These are phyloP conservation scores for Rhododendron ferrugineum DNA, from an alignment of 148 eudicot genomes.

Conservation along the genomic window DNA sequence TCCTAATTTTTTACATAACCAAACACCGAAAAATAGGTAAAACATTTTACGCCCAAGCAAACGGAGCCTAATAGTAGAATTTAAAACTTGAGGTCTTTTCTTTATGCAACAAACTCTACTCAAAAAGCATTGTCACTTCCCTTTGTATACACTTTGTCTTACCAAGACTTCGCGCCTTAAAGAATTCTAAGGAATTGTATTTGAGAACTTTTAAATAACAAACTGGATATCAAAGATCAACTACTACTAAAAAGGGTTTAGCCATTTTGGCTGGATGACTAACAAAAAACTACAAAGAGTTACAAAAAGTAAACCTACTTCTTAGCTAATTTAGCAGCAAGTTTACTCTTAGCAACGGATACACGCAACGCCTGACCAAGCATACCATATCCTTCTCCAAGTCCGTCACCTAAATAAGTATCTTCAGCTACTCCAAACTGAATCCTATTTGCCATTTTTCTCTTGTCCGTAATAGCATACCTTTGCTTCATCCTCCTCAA, in stretches of 20 bases:
- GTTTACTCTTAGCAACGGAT: slow-evolving; percentile 78
- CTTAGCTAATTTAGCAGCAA: slow-evolving; percentile 81
- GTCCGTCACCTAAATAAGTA: slow-evolving; percentile 65
- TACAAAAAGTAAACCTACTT: slow-evolving; percentile 43
- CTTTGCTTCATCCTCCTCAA: slow-evolving; percentile 94
- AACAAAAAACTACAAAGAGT: no score
- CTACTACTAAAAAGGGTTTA: not conserved
- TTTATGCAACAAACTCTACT: not conserved
- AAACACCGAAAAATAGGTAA: no score
- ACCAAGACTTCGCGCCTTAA: not conserved
- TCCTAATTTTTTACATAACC: no score
- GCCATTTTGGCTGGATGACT: no score
- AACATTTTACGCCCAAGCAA: no score
- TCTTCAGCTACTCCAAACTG: slow-evolving; percentile 54
- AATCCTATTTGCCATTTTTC: slow-evolving; percentile 91
- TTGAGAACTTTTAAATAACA: not conserved
- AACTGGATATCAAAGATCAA: not conserved
- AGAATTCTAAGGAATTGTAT: not conserved
- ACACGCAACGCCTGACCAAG: slow-evolving; percentile 94
- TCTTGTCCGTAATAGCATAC: slow-evolving; percentile 90
- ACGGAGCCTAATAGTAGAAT: not conserved
- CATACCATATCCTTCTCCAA: slow-evolving; percentile 98
- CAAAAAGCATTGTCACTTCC: not conserved
- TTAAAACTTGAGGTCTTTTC: not conserved
- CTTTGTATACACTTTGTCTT: not conserved